Evolutionary conservation across 2,329 filamentous ascomycete genomes (phyloP).

Genomic region (Alternaria consortialis): DNA sequence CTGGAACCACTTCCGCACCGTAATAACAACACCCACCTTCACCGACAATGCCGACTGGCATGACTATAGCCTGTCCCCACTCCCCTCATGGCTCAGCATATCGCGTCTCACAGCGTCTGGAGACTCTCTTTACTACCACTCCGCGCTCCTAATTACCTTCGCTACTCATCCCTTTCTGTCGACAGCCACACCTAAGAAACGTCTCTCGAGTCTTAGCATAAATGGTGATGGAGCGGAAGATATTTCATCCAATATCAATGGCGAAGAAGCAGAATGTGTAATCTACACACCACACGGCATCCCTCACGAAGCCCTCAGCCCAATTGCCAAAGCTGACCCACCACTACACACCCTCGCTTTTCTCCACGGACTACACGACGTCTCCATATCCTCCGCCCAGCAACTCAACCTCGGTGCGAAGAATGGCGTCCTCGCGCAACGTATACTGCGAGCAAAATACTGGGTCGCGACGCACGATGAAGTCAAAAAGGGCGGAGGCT

Average conservation of each 20-base stretch:
- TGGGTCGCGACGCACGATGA: slow-evolving; percentile 75
- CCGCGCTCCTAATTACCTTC: slow-evolving; percentile 67
- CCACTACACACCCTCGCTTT: slow-evolving; percentile 65
- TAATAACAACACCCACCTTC: slow-evolving; percentile 62
- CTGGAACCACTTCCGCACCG: slow-evolving; percentile 68
- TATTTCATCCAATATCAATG: slow-evolving; percentile 11
- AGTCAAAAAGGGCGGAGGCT: slow-evolving; percentile 65
- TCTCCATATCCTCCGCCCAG: slow-evolving; percentile 60
- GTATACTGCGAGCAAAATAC: slow-evolving; percentile 63
- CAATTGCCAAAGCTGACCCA: slow-evolving; percentile 56
- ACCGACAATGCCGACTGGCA: slow-evolving; percentile 55
- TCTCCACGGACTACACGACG: slow-evolving; percentile 71
- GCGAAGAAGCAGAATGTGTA: slow-evolving; percentile 61
- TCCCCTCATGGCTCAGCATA: slow-evolving; percentile 71
- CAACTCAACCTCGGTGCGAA: slow-evolving; percentile 71
- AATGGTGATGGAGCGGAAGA: slow-evolving; percentile 40
- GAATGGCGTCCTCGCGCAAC: slow-evolving; percentile 67
- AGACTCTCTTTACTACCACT: slow-evolving; percentile 67
- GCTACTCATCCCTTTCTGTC: slow-evolving; percentile 45
- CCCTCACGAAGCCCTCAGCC: slow-evolving; percentile 55
- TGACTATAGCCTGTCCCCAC: slow-evolving; percentile 52
- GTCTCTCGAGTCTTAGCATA: slow-evolving; percentile 40
- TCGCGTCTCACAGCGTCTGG: slow-evolving; percentile 63
- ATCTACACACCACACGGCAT: slow-evolving; percentile 73
- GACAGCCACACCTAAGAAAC: slow-evolving; percentile 39